Percentiles rank a stretch among this genome's conserved stretches.
Conservation (phyloP, 177 flowering plant species). For the Vitis hybrid region DNA sequence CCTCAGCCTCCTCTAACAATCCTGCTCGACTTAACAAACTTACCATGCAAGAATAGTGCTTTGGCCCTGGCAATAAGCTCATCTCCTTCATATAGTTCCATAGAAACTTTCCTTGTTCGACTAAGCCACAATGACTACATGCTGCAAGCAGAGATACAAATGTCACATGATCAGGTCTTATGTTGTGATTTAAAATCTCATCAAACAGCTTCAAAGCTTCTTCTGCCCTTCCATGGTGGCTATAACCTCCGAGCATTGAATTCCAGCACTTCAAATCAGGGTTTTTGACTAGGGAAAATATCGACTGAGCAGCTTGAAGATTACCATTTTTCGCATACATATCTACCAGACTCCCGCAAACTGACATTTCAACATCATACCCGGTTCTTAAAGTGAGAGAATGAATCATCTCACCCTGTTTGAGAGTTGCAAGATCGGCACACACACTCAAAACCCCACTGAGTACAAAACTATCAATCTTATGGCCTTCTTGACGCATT, state of each 20-base stretch:
- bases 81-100: conserved; percentile 66
- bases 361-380: conserved; percentile 44
- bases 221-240: conserved; percentile 72
- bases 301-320: conserved; percentile 45
- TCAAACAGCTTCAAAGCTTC: conserved; percentile 54
- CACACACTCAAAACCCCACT: conserved; percentile 74
- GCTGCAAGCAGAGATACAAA: conserved; percentile 71
- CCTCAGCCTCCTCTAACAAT: conserved; percentile 62
- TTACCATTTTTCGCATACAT: conserved; percentile 83
- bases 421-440: conserved; percentile 74
- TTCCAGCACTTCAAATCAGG: conserved; percentile 91
- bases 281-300: conserved; percentile 37
- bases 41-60: conserved; percentile 94
- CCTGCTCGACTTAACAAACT: conserved; percentile 78
- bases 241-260: conserved; percentile 75
- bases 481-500: conserved; percentile 58
- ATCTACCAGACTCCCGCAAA: conserved; percentile 73
- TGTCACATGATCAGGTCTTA: conserved; percentile 70
- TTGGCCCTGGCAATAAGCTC: conserved; percentile 45
- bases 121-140: conserved; percentile 75
- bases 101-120: conserved; percentile 49
- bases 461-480: conserved; percentile 61
- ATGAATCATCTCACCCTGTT: conserved; percentile 82
- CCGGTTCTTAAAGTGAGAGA: conserved; percentile 66
- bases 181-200: conserved; percentile 38